Evolutionary conservation across 257 asterid genomes (phyloP).

Genomic region (Plectranthus barbatus): DNA sequence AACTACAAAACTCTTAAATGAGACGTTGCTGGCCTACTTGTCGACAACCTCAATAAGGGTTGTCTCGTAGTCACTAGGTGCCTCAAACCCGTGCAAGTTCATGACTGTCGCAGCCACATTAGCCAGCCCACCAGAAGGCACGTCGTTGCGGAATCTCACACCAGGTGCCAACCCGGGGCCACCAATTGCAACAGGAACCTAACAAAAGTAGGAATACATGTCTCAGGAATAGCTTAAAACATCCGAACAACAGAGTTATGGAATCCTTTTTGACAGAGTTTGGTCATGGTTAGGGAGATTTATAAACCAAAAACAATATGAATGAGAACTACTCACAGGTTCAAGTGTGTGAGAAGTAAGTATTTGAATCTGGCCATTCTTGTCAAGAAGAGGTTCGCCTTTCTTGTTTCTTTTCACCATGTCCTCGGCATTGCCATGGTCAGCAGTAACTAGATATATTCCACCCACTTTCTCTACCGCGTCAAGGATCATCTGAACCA

Average conservation of each 20-base stretch:
- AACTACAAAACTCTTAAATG: constrained; percentile 12
- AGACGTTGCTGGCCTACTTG: constrained; percentile 25
- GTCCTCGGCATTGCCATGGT: constrained; percentile 98
- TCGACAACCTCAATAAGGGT: constrained; percentile 79
- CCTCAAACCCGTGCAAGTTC: constrained; percentile 83
- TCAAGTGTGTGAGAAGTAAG: constrained; percentile 88
- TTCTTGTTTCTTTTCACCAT: constrained; percentile 98
- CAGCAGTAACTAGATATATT: constrained; percentile 90
- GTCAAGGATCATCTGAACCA: constrained; percentile 71
- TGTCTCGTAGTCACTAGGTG: constrained; percentile 83
- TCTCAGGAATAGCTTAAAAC: background rate
- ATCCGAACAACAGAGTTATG: background rate
- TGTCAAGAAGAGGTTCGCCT: constrained; percentile 89
- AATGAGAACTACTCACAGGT: constrained; percentile 51
- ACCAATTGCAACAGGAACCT: constrained; percentile 96
- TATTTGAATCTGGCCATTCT: constrained; percentile 73
- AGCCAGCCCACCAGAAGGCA: constrained; percentile 81
- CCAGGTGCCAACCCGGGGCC: constrained; percentile 87
- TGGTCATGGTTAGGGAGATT: background rate
- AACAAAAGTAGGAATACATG: background rate
- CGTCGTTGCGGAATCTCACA: constrained; percentile 72
- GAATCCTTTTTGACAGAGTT: background rate
- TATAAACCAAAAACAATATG: background rate
- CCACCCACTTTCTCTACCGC: constrained; percentile 93
- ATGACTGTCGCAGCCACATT: constrained; percentile 94